A percentile compares a stretch with the other conserved stretches of the same genome.
Conservation (phyloP, 345 rosid genomes). For the Atalantia buxifolia region DNA sequence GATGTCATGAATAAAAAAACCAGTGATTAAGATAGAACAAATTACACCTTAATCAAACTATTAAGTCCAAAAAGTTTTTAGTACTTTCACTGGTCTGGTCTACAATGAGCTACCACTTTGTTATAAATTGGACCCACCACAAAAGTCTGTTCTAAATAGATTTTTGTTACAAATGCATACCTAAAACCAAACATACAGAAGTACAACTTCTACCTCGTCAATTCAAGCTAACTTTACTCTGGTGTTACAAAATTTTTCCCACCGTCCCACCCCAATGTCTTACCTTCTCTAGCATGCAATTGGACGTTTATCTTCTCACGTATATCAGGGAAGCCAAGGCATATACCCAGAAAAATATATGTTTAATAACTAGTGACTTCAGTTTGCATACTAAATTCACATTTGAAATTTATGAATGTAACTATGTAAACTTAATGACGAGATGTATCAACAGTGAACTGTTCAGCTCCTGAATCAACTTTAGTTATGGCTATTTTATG, state of each 20-base stretch:
- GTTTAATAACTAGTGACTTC: not conserved
- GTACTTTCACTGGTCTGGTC: not conserved
- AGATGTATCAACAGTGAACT: not conserved
- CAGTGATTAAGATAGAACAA: too few relatives aligned
- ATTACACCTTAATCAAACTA: not conserved
- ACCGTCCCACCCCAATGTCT: not conserved
- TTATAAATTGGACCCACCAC: not conserved
- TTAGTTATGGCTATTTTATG: not conserved
- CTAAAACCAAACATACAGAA: not conserved
- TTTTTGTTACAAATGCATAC: not conserved
- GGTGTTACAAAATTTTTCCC: not conserved
- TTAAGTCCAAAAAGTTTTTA: not conserved
- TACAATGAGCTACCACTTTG: not conserved
- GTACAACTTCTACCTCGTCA: not conserved
- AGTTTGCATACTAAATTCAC: not conserved
- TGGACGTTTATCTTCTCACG: not conserved
- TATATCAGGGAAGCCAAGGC: not conserved
- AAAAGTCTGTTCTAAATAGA: not conserved
- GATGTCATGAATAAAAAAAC: not conserved
- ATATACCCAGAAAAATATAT: not conserved
- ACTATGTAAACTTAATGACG: not conserved
- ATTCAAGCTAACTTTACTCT: not conserved
- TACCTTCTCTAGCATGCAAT: not conserved
- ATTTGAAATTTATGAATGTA: not conserved
- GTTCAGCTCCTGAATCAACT: not conserved